These are phyloP conservation scores for Pyrrhoderma lamaoense DNA, from an alignment of 1,284 basidiomycete genomes.

Conservation along the genomic window DNA sequence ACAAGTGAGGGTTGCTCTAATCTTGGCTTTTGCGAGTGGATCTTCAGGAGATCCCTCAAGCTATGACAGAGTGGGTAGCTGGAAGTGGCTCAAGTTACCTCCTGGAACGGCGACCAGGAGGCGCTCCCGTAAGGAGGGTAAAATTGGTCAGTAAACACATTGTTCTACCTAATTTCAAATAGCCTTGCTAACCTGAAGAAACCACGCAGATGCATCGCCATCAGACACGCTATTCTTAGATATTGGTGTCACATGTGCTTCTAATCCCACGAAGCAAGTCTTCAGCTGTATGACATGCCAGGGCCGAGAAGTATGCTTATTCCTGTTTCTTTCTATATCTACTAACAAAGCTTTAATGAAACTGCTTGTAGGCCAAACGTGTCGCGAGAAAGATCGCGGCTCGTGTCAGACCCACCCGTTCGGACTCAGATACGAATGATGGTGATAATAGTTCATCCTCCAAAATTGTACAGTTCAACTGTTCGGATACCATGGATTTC, in stretches of 20 bases:
- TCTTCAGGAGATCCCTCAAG: slow-evolving; percentile 49
- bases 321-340: slow-evolving; percentile 8
- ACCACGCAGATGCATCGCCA: slow-evolving; percentile 51
- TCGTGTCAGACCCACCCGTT: slow-evolving; percentile 65
- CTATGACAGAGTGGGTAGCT: slow-evolving; percentile 72
- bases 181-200: neutral
- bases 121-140: slow-evolving; percentile 78
- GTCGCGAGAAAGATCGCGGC: slow-evolving; percentile 80
- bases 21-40: slow-evolving; percentile 61
- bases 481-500: slow-evolving; percentile 87
- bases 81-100: slow-evolving; percentile 78
- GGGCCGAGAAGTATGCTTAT: slow-evolving; percentile 61
- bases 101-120: slow-evolving; percentile 76
- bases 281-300: slow-evolving; percentile 81
- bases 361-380: slow-evolving; percentile 62
- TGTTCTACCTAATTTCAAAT: slow-evolving; percentile 13
- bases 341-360: slow-evolving; percentile 15
- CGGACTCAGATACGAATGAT: slow-evolving; percentile 60
- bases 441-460: slow-evolving; percentile 64
- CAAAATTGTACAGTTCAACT: slow-evolving; percentile 94
- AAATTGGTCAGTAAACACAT: slow-evolving; percentile 51
- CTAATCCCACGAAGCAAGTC: slow-evolving; percentile 71
- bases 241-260: slow-evolving; percentile 64
- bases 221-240: slow-evolving; percentile 67
- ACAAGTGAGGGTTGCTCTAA: slow-evolving; percentile 76